A percentile compares a stretch with the other conserved stretches of the same genome.
phyloP scores from a whole-genome alignment of 2,329 filamentous ascomycete species.

The Chalara sp. region DNA sequence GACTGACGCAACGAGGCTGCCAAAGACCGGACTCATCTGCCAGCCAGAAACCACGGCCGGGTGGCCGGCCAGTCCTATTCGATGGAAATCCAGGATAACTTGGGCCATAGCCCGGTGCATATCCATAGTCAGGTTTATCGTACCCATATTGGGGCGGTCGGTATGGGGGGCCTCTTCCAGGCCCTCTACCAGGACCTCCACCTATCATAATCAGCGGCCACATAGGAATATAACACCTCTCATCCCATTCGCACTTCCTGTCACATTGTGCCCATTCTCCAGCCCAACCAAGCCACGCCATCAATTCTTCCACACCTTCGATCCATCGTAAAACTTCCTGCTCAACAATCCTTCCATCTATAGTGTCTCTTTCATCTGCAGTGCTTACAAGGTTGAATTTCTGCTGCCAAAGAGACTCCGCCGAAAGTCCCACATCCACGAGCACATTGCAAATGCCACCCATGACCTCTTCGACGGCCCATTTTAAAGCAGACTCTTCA shows the following conservation, averaged over 20 bases:
- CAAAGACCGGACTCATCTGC: conserved; percentile 19
- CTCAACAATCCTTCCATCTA: conserved; percentile 33
- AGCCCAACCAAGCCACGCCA: conserved; percentile 45
- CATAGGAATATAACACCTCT: conserved; percentile 44
- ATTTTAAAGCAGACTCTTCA: conserved; percentile 32
- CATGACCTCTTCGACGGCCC: conserved; percentile 34
- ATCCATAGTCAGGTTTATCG: background rate
- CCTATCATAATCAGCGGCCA: conserved; percentile 33
- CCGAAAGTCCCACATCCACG: conserved; percentile 34
- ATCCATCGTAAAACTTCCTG: conserved; percentile 23
- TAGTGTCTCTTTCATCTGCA: background rate
- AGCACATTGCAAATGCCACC: conserved; percentile 34
- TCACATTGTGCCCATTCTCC: conserved; percentile 37
- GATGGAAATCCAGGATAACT: conserved; percentile 5
- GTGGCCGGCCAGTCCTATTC: conserved; percentile 5
- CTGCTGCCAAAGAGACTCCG: background rate
- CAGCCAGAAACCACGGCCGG: conserved; percentile 6
- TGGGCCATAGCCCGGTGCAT: background rate
- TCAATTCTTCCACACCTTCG: conserved; percentile 30
- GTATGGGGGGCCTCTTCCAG: conserved; percentile 3
- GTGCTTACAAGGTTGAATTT: background rate
- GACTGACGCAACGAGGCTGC: conserved; percentile 19
- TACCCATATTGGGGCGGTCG: conserved; percentile 8
- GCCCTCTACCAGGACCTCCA: conserved; percentile 2
- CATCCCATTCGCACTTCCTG: conserved; percentile 34